These are phyloP conservation scores for Reutealis trisperma DNA, from an alignment of 345 rosid genomes.

Conservation along the genomic window DNA sequence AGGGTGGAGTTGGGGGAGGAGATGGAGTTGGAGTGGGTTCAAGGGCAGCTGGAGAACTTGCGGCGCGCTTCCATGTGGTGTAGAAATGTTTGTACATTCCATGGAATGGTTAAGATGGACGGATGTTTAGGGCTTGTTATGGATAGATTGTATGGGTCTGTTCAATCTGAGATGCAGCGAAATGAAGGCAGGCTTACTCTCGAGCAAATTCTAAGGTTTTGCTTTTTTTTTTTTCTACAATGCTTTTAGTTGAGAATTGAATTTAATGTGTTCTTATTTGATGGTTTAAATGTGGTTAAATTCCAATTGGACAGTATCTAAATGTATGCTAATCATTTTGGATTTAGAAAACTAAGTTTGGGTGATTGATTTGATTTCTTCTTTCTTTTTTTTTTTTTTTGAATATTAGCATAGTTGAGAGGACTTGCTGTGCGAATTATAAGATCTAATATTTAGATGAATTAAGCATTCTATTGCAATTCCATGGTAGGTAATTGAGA, in stretches of 20 bases:
- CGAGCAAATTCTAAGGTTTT: slow-evolving; percentile 91
- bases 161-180: slow-evolving; percentile 81
- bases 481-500: not conserved
- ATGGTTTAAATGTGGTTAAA: not conserved
- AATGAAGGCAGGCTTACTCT: slow-evolving; percentile 94
- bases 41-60: slow-evolving; percentile 69
- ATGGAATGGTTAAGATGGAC: slow-evolving; percentile 73
- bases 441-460: not conserved
- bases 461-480: not conserved
- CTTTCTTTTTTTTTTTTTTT: too few species aligned
- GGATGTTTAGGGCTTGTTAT: slow-evolving; percentile 67
- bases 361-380: not conserved
- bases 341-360: not conserved
- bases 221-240: not conserved
- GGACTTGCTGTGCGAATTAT: not conserved
- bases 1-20: slow-evolving; percentile 66
- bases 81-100: slow-evolving; percentile 86
- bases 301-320: not conserved
- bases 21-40: slow-evolving; percentile 80
- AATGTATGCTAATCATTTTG: not conserved
- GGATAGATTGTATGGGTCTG: slow-evolving; percentile 87
- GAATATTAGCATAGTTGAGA: not conserved
- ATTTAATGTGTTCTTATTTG: slow-evolving; percentile 6
- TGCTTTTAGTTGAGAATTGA: not conserved
- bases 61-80: slow-evolving; percentile 88